Conservation (phyloP, 2,329 filamentous ascomycete genomes). For the Chalaropsis ovoidea region DNA sequence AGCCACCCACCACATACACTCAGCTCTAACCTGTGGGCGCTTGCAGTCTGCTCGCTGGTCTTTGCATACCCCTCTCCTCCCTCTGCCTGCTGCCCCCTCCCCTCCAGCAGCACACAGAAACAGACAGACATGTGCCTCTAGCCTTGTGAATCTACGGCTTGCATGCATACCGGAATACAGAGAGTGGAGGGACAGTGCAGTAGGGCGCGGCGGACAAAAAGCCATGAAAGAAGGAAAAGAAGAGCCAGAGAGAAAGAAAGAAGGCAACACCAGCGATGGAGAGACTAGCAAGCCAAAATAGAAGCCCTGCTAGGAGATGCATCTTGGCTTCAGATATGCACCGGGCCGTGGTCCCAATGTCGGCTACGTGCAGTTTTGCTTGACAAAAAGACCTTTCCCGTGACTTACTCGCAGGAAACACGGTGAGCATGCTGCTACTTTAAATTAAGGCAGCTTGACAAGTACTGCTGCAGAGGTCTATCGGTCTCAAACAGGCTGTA, state of each 20-base stretch:
- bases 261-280: not conserved
- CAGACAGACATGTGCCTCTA: not conserved
- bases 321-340: slow-evolving; percentile 5
- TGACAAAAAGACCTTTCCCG: not conserved
- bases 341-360: slow-evolving; percentile 1
- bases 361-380: not conserved
- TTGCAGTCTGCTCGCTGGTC: not conserved
- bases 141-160: slow-evolving; percentile 1
- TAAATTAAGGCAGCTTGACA: not conserved
- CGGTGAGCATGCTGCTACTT: not conserved
- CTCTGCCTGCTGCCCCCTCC: not conserved
- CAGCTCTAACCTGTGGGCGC: not conserved
- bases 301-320: not conserved
- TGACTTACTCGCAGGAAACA: not conserved
- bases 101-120: not conserved
- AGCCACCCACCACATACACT: not conserved
- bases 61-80: not conserved
- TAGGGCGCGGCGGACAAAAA: not conserved
- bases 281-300: not conserved
- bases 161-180: slow-evolving; percentile 1
- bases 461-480: not conserved
- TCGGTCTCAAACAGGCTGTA: too few relatives aligned
- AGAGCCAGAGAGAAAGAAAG: not conserved
- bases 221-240: not conserved
- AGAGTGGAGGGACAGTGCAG: not conserved